Percentiles rank a stretch among this genome's conserved stretches.
Conservation (phyloP, 495 filamentous ascomycete genomes). For the Cenococcum geophilum region DNA sequence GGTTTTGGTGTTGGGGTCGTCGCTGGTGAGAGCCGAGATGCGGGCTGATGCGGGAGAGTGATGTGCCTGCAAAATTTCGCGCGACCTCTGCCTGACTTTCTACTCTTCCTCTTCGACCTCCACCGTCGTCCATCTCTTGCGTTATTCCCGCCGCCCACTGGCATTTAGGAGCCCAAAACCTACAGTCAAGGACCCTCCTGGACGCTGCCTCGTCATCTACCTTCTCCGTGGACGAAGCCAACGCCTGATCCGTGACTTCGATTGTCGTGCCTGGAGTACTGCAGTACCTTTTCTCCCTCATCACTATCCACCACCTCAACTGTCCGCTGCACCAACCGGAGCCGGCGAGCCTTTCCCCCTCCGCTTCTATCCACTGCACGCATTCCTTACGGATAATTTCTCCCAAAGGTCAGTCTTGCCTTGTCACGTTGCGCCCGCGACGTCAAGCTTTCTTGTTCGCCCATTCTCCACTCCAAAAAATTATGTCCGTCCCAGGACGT, state of each 20-base stretch:
- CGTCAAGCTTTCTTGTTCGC: constrained; percentile 1
- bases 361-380: background rate
- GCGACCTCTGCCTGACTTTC: background rate
- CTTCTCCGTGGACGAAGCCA: background rate
- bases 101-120: background rate
- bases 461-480: constrained; percentile 2
- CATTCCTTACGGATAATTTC: background rate
- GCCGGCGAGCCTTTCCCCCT: background rate
- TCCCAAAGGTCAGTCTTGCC: constrained; percentile 1
- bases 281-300: background rate
- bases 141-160: background rate
- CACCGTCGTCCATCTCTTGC: background rate
- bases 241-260: constrained; percentile 5
- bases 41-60: background rate
- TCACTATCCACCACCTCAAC: constrained; percentile 1
- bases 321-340: background rate
- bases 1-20: background rate
- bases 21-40: background rate
- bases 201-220: background rate
- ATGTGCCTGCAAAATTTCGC: constrained; percentile 1
- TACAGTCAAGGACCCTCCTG: background rate
- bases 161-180: background rate
- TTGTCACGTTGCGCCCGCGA: background rate
- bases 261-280: constrained; percentile 10
- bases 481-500: background rate